Percentiles rank a stretch among this genome's conserved stretches.
Conservation (phyloP, 2,329 filamentous ascomycete species). For the Beauveria bassiana region DNA sequence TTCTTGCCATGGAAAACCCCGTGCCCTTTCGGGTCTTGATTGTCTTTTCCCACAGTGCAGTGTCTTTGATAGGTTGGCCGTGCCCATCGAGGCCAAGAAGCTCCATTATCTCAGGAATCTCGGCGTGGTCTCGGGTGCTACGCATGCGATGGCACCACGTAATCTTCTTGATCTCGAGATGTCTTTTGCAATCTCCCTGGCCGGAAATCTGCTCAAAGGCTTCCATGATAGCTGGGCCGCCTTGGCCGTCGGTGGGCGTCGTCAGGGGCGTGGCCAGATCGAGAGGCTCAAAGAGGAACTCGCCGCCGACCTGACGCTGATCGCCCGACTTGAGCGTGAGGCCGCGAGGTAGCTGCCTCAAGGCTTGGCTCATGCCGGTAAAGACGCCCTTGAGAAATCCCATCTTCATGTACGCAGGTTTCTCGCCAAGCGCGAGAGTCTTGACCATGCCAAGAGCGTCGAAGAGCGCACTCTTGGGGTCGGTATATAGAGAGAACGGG, state of each 20-base stretch:
- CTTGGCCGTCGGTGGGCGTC: constrained; percentile 32
- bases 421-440: constrained; percentile 50
- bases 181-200: constrained; percentile 19
- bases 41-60: constrained; percentile 40
- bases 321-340: constrained; percentile 58
- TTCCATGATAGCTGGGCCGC: constrained; percentile 16
- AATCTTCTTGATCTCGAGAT: constrained; percentile 49
- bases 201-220: constrained; percentile 4
- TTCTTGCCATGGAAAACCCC: constrained; percentile 41
- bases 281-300: constrained; percentile 64
- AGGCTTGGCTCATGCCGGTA: constrained; percentile 48
- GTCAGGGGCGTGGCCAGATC: constrained; percentile 36
- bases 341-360: constrained; percentile 50
- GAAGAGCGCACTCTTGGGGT: constrained; percentile 61
- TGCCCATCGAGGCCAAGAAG: constrained; percentile 49
- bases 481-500: constrained; percentile 69
- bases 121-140: constrained; percentile 69
- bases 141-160: constrained; percentile 80
- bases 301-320: constrained; percentile 63
- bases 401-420: constrained; percentile 57
- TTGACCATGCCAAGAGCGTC: constrained; percentile 59
- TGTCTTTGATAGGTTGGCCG: constrained; percentile 29
- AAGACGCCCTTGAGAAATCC: constrained; percentile 42
- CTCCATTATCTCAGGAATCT: constrained; percentile 58
- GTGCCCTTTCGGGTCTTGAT: constrained; percentile 44